phyloP scores from a whole-genome alignment of 2,329 filamentous ascomycete genomes.

The Aspergillus sp. region DNA sequence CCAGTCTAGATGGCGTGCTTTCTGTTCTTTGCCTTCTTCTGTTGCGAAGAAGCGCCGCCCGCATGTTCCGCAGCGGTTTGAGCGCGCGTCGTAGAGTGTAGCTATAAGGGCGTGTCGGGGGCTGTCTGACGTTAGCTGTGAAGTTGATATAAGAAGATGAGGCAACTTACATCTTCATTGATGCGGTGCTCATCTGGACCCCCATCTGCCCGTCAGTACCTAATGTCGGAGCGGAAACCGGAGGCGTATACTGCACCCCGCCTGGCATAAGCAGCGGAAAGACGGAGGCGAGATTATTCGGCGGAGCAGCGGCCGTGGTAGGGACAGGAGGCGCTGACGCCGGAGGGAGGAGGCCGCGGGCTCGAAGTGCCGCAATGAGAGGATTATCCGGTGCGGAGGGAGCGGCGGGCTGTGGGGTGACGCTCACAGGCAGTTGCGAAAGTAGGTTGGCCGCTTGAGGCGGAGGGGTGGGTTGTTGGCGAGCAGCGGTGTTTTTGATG shows the following conservation, averaged over 20 bases:
- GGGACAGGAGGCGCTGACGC: conserved; percentile 42
- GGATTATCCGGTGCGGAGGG: conserved; percentile 52
- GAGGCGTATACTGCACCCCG: conserved; percentile 35
- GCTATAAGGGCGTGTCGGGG: conserved; percentile 72
- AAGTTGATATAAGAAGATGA: conserved; percentile 13
- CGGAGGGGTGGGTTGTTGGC: conserved; percentile 39
- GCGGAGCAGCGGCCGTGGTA: conserved; percentile 35
- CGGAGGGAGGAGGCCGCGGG: conserved; percentile 63
- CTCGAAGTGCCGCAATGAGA: conserved; percentile 65
- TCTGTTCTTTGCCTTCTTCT: conserved; percentile 75
- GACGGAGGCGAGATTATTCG: conserved; percentile 35
- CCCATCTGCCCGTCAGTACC: conserved; percentile 16
- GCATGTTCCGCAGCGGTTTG: conserved; percentile 87
- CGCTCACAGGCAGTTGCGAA: conserved; percentile 58
- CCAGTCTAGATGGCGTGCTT: conserved; percentile 94
- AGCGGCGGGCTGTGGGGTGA: conserved; percentile 49
- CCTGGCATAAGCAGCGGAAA: conserved; percentile 41
- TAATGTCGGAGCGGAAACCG: conserved; percentile 26
- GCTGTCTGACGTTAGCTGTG: conserved; percentile 39
- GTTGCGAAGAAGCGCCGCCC: conserved; percentile 80
- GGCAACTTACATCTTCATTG: conserved; percentile 67
- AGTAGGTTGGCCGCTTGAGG: conserved; percentile 45
- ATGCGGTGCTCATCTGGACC: conserved; percentile 60
- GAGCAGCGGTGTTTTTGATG: conserved; percentile 42
- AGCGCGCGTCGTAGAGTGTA: conserved; percentile 74